Evolutionary conservation across 1,284 basidiomycete species (phyloP).

Genomic region (Takashimella koratensis): DNA sequence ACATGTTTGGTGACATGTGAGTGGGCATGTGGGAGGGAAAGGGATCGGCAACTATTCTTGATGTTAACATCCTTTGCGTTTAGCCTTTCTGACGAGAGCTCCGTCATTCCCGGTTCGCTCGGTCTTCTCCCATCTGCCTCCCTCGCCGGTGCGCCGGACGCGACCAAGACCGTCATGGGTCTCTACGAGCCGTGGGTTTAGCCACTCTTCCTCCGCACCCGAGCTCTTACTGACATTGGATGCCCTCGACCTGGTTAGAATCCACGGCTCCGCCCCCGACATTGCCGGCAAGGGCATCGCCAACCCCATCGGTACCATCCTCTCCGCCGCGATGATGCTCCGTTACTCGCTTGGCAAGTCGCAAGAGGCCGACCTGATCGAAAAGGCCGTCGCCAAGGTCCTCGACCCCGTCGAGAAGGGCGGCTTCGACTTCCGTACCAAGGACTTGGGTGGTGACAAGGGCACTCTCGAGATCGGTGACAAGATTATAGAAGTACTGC

Average conservation of each 20-base stretch:
- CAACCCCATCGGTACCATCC: constrained; percentile 76
- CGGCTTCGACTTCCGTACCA: constrained; percentile 76
- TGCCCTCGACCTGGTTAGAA: not conserved
- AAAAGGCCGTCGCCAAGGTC: constrained; percentile 81
- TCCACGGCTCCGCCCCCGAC: constrained; percentile 88
- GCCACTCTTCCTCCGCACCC: not conserved
- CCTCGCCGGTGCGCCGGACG: constrained; percentile 80
- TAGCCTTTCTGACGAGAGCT: constrained; percentile 91
- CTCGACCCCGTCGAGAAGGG: constrained; percentile 70
- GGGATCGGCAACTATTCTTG: not conserved
- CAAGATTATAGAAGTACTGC: constrained; percentile 72
- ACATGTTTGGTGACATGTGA: constrained; percentile 94
- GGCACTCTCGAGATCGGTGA: constrained; percentile 79
- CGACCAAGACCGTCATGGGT: constrained; percentile 67
- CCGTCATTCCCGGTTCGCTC: constrained; percentile 95
- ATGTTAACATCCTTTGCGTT: not conserved
- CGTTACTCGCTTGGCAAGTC: constrained; percentile 90
- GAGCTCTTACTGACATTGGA: constrained; percentile 1
- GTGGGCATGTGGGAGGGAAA: constrained; percentile 35
- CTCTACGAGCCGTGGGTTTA: constrained; percentile 76
- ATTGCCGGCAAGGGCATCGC: constrained; percentile 94
- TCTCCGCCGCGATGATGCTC: constrained; percentile 91
- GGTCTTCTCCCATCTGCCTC: constrained; percentile 88
- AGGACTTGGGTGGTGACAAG: constrained; percentile 79
- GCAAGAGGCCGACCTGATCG: constrained; percentile 76